Percentiles rank a stretch among this genome's conserved stretches.
These are phyloP conservation scores for Geosmithia flava DNA, from an alignment of 2,329 filamentous ascomycete genomes.

Conservation along the genomic window DNA sequence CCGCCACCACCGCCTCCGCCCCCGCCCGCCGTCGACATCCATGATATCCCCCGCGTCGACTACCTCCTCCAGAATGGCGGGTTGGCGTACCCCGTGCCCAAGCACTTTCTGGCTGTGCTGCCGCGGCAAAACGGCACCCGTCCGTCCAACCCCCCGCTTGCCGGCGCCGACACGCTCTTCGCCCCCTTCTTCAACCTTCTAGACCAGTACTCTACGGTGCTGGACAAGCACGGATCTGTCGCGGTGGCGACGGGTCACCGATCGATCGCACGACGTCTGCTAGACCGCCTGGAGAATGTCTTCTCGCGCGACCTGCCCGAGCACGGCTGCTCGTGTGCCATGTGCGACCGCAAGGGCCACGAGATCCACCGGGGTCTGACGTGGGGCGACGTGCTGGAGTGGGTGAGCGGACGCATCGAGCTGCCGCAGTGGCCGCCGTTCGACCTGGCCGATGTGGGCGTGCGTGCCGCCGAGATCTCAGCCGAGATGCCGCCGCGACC, in stretches of 20 bases:
- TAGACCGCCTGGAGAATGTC: constrained; percentile 86
- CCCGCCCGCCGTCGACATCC: constrained; percentile 58
- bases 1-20: constrained; percentile 54
- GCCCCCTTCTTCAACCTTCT: constrained; percentile 69
- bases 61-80: constrained; percentile 88
- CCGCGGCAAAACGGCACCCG: constrained; percentile 44
- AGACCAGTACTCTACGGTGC: constrained; percentile 73
- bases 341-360: constrained; percentile 50
- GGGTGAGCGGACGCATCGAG: constrained; percentile 79
- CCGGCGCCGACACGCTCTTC: constrained; percentile 64
- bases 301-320: constrained; percentile 86
- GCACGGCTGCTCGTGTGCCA: constrained; percentile 73
- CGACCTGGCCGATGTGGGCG: constrained; percentile 50
- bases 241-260: constrained; percentile 92
- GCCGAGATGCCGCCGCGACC: constrained; percentile 47
- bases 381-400: constrained; percentile 92
- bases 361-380: constrained; percentile 63
- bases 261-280: constrained; percentile 78
- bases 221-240: constrained; percentile 74
- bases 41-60: constrained; percentile 72
- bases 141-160: constrained; percentile 50
- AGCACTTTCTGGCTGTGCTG: constrained; percentile 56
- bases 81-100: constrained; percentile 57
- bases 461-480: constrained; percentile 46
- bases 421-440: constrained; percentile 86